Percentiles rank a stretch among this genome's conserved stretches.
phyloP scores from a whole-genome alignment of 371 early-diverging fungal genomes.

The Rhizopus arrhizus region DNA sequence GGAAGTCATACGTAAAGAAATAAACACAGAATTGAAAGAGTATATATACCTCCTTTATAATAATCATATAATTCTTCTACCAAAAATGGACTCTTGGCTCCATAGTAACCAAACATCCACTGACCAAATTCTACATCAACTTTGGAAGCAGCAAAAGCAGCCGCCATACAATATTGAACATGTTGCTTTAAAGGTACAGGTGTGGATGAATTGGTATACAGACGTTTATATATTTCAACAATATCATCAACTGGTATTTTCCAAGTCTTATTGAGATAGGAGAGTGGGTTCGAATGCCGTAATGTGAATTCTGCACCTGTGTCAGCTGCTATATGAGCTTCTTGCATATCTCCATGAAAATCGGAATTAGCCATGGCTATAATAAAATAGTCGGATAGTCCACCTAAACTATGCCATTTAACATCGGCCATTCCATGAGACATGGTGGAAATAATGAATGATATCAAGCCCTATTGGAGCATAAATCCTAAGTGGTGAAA shows the following conservation, averaged over 20 bases:
- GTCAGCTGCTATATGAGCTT: constrained; percentile 78
- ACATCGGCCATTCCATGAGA: constrained; percentile 86
- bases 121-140: constrained; percentile 56
- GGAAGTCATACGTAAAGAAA: not conserved
- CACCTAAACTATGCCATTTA: constrained; percentile 81
- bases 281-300: constrained; percentile 45
- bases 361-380: constrained; percentile 64
- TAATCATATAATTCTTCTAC: constrained; percentile 72
- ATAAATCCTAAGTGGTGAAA: too few relatives aligned
- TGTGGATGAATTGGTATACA: constrained; percentile 29
- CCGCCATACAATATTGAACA: constrained; percentile 61
- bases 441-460: constrained; percentile 80
- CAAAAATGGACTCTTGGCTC: constrained; percentile 67
- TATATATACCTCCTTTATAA: constrained; percentile 65
- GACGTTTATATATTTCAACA: constrained; percentile 64
- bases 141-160: constrained; percentile 68
- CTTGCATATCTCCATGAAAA: constrained; percentile 59
- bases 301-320: constrained; percentile 82
- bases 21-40: not conserved
- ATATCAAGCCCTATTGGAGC: constrained; percentile 56
- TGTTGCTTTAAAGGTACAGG: constrained; percentile 39
- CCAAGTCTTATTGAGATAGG: constrained; percentile 66
- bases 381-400: constrained; percentile 73
- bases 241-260: constrained; percentile 77
- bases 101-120: constrained; percentile 51